These are phyloP conservation scores for Pyrenophora teres DNA, from an alignment of 2,329 filamentous ascomycete species.

Conservation along the genomic window DNA sequence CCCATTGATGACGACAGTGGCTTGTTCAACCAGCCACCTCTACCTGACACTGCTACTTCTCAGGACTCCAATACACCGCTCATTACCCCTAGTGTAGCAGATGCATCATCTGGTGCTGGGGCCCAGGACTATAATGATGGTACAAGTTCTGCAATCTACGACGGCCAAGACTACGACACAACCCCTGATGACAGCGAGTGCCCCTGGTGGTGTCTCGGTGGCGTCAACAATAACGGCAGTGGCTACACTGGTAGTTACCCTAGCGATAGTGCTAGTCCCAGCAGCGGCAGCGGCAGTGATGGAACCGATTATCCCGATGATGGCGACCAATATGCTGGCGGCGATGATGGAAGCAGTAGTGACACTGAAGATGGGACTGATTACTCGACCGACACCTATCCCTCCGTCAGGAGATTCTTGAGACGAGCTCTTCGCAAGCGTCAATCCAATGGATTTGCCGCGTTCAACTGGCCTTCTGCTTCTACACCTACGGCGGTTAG, in stretches of 20 bases:
- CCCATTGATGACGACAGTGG: no score
- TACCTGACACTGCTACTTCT: no score
- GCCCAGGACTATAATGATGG: no score
- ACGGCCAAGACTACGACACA: not conserved
- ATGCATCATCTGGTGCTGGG: no score
- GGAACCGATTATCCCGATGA: no score
- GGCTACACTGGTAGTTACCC: not conserved
- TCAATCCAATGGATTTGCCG: slow-evolving; percentile 7
- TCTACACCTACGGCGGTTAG: not conserved
- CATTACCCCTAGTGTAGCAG: no score
- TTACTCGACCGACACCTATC: not conserved
- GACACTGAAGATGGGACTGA: not conserved
- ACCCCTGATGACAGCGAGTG: not conserved
- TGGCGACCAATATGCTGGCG: no score
- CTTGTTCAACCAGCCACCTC: no score
- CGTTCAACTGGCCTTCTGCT: slow-evolving; percentile 16
- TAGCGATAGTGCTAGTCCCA: not conserved
- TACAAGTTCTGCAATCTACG: not conserved
- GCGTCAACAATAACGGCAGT: not conserved
- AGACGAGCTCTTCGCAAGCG: slow-evolving; percentile 1
- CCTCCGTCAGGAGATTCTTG: not conserved
- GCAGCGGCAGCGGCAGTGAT: not conserved
- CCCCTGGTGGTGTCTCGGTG: not conserved
- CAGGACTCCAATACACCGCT: no score
- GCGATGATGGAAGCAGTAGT: not conserved